Conservation (phyloP, 139 green algal species). For the Asterochloris sp. region DNA sequence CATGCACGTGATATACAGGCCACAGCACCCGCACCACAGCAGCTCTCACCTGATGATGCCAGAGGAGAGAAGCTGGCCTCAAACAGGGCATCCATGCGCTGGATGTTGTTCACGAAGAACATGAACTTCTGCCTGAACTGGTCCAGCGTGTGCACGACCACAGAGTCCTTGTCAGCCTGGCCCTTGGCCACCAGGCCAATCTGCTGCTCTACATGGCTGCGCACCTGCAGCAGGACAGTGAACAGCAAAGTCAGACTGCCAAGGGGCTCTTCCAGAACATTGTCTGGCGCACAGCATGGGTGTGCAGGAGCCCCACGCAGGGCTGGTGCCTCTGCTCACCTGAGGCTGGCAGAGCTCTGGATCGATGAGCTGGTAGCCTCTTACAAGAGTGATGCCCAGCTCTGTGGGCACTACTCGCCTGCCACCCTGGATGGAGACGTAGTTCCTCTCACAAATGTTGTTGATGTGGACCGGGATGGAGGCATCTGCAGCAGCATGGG, state of each 20-base stretch:
- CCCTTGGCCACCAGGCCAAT: constrained; percentile 82
- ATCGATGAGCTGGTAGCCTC: constrained; percentile 75
- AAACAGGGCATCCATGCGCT: constrained; percentile 88
- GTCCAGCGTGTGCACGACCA: constrained; percentile 68
- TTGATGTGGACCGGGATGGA: constrained; percentile 84
- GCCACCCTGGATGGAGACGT: constrained; percentile 64
- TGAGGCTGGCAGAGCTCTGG: constrained; percentile 74
- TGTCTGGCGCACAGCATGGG: background rate
- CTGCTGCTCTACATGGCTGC: constrained; percentile 80
- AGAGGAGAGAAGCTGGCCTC: constrained; percentile 86
- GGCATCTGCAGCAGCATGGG: constrained; percentile 32
- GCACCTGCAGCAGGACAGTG: constrained; percentile 37
- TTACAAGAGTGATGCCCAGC: constrained; percentile 82
- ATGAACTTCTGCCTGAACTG: constrained; percentile 74
- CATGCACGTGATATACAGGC: no score
- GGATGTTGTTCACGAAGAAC: constrained; percentile 75
- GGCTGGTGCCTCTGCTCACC: constrained; percentile 30
- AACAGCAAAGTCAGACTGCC: no score
- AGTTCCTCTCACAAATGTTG: constrained; percentile 80
- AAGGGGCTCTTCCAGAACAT: no score
- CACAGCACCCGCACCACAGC: background rate
- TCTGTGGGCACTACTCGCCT: constrained; percentile 76
- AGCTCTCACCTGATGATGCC: constrained; percentile 45
- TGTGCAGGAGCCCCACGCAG: background rate
- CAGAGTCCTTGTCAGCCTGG: constrained; percentile 64